Conservation (phyloP, 2,329 filamentous ascomycete genomes). For the Aspergillus fumigatiaffinis region DNA sequence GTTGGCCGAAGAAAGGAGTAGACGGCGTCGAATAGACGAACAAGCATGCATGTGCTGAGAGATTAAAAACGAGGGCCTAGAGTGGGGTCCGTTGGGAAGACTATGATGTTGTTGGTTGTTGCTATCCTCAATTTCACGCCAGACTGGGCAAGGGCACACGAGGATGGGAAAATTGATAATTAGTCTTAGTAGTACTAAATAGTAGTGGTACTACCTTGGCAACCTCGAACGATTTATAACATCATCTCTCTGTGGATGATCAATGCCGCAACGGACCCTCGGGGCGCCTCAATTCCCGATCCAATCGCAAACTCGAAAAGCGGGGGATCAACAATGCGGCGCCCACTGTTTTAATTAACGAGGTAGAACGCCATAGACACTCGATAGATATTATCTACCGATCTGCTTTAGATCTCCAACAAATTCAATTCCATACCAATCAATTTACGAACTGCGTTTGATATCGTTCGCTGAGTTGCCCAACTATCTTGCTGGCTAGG, state of each 20-base stretch:
- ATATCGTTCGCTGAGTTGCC: background rate
- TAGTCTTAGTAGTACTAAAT: background rate
- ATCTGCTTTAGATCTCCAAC: background rate
- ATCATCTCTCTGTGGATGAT: background rate
- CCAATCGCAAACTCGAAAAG: constrained; percentile 29
- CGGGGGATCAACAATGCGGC: constrained; percentile 10
- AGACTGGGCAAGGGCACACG: background rate
- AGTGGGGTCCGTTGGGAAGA: background rate
- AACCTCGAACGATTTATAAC: background rate
- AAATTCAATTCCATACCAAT: background rate
- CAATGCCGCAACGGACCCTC: background rate
- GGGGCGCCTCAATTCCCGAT: background rate
- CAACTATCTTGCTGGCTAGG: background rate
- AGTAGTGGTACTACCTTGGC: background rate
- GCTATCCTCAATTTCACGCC: background rate
- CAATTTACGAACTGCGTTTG: too few relatives aligned
- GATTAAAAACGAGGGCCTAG: constrained; percentile 1
- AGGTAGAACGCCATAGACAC: background rate
- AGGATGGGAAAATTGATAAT: background rate
- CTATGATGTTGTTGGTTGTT: background rate
- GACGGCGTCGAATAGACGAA: constrained; percentile 25
- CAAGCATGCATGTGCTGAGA: constrained; percentile 35
- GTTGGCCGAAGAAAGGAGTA: constrained; percentile 30
- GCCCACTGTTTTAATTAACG: background rate
- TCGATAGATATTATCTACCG: background rate